Percentiles rank a stretch among this genome's conserved stretches.
Evolutionary conservation across 768 basidiomycete species (phyloP).

Genomic region (Lepiota venenata): DNA sequence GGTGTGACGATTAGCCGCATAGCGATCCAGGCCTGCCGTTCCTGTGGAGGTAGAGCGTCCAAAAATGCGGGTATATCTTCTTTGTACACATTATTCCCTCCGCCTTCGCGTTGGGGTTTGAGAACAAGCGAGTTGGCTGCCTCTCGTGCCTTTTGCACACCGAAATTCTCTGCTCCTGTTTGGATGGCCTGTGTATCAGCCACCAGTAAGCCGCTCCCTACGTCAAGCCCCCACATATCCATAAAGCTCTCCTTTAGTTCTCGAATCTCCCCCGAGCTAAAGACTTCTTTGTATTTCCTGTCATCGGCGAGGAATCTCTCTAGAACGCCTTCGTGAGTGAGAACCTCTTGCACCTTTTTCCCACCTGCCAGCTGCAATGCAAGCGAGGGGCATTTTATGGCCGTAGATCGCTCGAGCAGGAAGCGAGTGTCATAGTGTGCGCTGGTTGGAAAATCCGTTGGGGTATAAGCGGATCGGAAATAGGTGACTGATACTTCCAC

Average conservation of each 20-base stretch:
- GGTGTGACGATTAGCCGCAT: constrained; percentile 93
- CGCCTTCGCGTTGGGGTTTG: constrained; percentile 98
- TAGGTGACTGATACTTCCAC: constrained; percentile 87
- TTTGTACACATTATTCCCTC: constrained; percentile 95
- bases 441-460: constrained; percentile 70
- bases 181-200: constrained; percentile 24
- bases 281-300: constrained; percentile 29
- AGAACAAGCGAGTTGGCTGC: constrained; percentile 65
- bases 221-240: constrained; percentile 81
- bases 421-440: constrained; percentile 71
- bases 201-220: constrained; percentile 36
- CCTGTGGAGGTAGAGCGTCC: constrained; percentile 50
- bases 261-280: constrained; percentile 36
- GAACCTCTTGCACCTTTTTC: constrained; percentile 92
- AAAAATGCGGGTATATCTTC: constrained; percentile 77
- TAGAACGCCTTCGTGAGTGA: constrained; percentile 69
- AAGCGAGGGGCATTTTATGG: constrained; percentile 92
- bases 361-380: constrained; percentile 92
- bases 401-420: constrained; percentile 72
- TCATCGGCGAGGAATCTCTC: constrained; percentile 62
- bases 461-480: constrained; percentile 87
- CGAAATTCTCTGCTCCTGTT: constrained; percentile 31
- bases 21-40: constrained; percentile 88
- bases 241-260: constrained; percentile 78
- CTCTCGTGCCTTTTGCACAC: constrained; percentile 49